A percentile compares a stretch with the other conserved stretches of the same genome.
These are phyloP conservation scores for Phytomonas francai DNA, from an alignment of 208 protist genomes.

Conservation along the genomic window DNA sequence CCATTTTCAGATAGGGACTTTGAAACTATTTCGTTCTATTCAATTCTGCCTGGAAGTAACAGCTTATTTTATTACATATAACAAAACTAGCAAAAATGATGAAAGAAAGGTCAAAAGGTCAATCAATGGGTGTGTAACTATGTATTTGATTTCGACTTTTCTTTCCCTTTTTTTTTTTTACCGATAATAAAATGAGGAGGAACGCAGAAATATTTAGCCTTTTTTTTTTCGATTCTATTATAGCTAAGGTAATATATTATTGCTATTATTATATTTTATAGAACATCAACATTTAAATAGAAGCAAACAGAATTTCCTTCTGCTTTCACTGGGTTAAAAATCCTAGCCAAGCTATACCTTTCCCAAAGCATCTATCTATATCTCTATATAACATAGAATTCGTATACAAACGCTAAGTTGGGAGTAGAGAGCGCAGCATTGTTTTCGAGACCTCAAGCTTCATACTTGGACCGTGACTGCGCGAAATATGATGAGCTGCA, in stretches of 20 bases:
- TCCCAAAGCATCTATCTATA: neutral
- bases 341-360: neutral
- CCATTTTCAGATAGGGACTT: neutral
- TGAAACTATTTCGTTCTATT: neutral
- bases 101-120: neutral
- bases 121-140: neutral
- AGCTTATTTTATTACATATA: neutral
- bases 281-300: neutral
- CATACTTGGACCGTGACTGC: neutral
- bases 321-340: neutral
- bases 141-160: neutral
- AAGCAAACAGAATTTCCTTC: neutral
- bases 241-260: neutral
- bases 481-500: neutral
- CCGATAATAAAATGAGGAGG: neutral
- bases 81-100: neutral
- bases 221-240: neutral
- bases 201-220: neutral
- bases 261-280: neutral
- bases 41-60: neutral
- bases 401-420: neutral
- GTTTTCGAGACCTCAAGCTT: neutral
- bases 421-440: neutral
- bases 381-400: neutral
- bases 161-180: conserved; percentile 4